phyloP scores from a whole-genome alignment of 768 basidiomycete genomes.

The Mycena polygramma region DNA sequence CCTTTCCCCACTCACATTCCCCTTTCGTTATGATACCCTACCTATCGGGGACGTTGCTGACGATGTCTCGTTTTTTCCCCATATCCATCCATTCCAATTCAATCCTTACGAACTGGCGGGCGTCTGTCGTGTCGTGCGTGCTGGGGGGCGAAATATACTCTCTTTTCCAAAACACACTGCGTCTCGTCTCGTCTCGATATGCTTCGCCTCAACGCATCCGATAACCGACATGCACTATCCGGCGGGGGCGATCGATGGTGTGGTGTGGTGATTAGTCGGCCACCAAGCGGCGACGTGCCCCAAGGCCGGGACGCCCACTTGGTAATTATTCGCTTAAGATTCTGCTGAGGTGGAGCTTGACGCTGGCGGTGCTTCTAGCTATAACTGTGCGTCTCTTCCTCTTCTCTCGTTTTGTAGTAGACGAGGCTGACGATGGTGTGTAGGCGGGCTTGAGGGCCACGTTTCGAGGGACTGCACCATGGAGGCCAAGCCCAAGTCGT shows the following conservation, averaged over 20 bases:
- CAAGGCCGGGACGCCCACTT: slow-evolving; percentile 89
- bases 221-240: no score
- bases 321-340: slow-evolving; percentile 61
- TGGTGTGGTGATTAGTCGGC: slow-evolving; percentile 65
- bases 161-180: slow-evolving; percentile 21
- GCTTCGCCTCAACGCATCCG: no score
- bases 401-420: neutral
- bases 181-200: no score
- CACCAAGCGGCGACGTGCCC: slow-evolving; percentile 90
- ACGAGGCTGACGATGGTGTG: neutral
- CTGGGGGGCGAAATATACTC: slow-evolving; percentile 39
- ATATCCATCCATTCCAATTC: neutral
- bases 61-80: slow-evolving; percentile 57
- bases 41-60: slow-evolving; percentile 63
- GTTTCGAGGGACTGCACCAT: slow-evolving; percentile 86
- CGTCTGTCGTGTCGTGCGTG: slow-evolving; percentile 27
- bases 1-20: neutral
- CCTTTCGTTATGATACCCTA: slow-evolving; percentile 24
- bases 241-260: no score
- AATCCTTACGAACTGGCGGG: slow-evolving; percentile 31
- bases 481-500: slow-evolving; percentile 86
- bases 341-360: slow-evolving; percentile 20
- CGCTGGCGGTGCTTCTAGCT: slow-evolving; percentile 56
- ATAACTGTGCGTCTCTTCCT: slow-evolving; percentile 67
- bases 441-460: slow-evolving; percentile 77